These are phyloP conservation scores for Puccinia horiana DNA, from an alignment of 1,284 basidiomycete species.

Conservation along the genomic window DNA sequence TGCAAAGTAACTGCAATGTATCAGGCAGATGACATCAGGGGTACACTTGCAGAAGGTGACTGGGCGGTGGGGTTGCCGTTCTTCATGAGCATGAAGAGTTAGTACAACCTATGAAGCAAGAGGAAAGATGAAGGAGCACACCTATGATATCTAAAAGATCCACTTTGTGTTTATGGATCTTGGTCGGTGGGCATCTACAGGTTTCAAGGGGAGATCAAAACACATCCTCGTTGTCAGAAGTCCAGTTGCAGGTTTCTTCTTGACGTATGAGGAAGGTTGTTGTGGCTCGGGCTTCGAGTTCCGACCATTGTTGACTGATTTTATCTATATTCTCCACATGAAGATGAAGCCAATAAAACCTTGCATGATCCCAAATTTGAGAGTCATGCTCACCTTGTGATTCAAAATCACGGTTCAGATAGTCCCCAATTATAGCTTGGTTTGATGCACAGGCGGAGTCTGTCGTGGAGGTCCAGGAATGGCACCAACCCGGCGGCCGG, in stretches of 20 bases:
- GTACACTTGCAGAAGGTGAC: constrained; percentile 17
- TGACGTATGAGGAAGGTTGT: neutral
- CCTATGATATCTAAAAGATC: neutral
- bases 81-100: too few relatives aligned
- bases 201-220: neutral
- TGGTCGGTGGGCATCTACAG: neutral
- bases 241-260: neutral
- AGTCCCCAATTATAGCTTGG: too few relatives aligned
- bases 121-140: neutral
- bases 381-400: too few relatives aligned
- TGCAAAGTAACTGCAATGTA: neutral
- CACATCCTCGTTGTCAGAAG: neutral
- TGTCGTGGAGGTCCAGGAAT: too few relatives aligned
- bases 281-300: neutral
- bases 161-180: neutral
- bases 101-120: too few relatives aligned
- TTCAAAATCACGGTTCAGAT: too few relatives aligned
- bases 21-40: neutral
- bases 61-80: neutral
- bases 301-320: neutral
- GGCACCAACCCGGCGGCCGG: too few relatives aligned
- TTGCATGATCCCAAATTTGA: too few relatives aligned
- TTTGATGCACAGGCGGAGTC: too few relatives aligned
- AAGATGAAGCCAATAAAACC: neutral
- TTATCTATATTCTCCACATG: neutral